phyloP scores from a whole-genome alignment of 2,329 filamentous ascomycete species.

The Penicillium sp. region DNA sequence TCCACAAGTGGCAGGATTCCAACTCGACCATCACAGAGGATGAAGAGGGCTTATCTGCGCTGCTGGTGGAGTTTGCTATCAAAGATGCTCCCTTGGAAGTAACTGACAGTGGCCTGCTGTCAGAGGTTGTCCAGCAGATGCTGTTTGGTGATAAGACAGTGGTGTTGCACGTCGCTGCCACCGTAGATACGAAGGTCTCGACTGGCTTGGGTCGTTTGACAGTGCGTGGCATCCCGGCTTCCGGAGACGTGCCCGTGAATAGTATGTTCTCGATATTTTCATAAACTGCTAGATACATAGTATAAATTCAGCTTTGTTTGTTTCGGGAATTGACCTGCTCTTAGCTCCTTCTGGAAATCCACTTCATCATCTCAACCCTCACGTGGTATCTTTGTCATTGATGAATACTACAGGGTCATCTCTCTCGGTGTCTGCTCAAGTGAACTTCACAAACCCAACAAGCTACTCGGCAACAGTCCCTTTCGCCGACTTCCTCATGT shows the following conservation, averaged over 20 bases:
- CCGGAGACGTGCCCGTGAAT: constrained; percentile 88
- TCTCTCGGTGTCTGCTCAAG: constrained; percentile 69
- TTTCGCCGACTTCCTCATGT: constrained; percentile 74
- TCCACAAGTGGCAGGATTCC: constrained; percentile 81
- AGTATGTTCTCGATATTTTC: constrained; percentile 67
- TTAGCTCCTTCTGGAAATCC: constrained; percentile 64
- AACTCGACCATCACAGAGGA: constrained; percentile 74
- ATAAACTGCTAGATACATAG: constrained; percentile 17
- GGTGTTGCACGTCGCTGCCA: constrained; percentile 74
- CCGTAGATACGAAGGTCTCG: constrained; percentile 79
- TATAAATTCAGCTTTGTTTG: constrained; percentile 28
- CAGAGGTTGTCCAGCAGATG: constrained; percentile 77
- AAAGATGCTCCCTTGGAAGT: constrained; percentile 80
- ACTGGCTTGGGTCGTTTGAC: constrained; percentile 82
- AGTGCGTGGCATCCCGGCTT: constrained; percentile 78
- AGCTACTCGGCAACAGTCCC: constrained; percentile 83
- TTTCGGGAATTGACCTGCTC: constrained; percentile 27
- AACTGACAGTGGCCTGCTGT: constrained; percentile 77
- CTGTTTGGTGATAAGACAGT: constrained; percentile 74
- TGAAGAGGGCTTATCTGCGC: constrained; percentile 61
- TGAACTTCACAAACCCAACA: constrained; percentile 91
- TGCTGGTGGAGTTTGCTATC: constrained; percentile 77
- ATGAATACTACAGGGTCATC: constrained; percentile 72
- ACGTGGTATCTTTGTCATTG: constrained; percentile 73
- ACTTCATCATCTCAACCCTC: constrained; percentile 60